A percentile compares a stretch with the other conserved stretches of the same genome.
Evolutionary conservation across 129 eudicot genomes (phyloP).

Genomic region (Pittosporum tobira): DNA sequence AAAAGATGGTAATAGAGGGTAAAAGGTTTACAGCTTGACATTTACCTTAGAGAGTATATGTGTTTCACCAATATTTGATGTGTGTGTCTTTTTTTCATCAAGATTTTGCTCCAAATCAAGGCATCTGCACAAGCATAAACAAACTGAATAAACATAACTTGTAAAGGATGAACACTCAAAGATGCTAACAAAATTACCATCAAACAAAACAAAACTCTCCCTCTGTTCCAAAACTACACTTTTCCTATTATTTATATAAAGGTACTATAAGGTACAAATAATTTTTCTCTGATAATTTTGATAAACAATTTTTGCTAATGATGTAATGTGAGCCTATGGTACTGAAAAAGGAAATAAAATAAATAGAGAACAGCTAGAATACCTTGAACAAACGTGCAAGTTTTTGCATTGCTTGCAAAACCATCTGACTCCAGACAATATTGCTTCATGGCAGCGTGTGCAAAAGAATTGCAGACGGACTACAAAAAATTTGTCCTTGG

Average conservation of each 20-base stretch:
- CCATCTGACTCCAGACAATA: constrained; percentile 63
- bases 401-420: constrained; percentile 63
- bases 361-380: constrained; percentile 7
- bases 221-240: too few species aligned
- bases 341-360: background rate
- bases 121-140: constrained; percentile 52
- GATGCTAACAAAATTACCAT: too few species aligned
- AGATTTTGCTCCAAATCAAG: constrained; percentile 21
- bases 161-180: background rate
- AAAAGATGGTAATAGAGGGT: background rate
- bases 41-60: constrained; percentile 56
- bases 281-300: too few species aligned
- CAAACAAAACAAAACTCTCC: too few species aligned
- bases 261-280: too few species aligned
- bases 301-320: too few species aligned
- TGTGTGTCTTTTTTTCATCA: constrained; percentile 31
- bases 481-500: constrained; percentile 61
- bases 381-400: constrained; percentile 66
- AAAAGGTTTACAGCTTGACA: constrained; percentile 4
- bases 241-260: too few species aligned
- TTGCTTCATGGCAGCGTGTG: constrained; percentile 58
- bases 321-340: background rate
- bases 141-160: constrained; percentile 2
- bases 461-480: constrained; percentile 55
- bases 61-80: constrained; percentile 47